These are phyloP conservation scores for Globisporangium cylindrosporum DNA, from an alignment of 352 stramenopile genomes.

Conservation along the genomic window DNA sequence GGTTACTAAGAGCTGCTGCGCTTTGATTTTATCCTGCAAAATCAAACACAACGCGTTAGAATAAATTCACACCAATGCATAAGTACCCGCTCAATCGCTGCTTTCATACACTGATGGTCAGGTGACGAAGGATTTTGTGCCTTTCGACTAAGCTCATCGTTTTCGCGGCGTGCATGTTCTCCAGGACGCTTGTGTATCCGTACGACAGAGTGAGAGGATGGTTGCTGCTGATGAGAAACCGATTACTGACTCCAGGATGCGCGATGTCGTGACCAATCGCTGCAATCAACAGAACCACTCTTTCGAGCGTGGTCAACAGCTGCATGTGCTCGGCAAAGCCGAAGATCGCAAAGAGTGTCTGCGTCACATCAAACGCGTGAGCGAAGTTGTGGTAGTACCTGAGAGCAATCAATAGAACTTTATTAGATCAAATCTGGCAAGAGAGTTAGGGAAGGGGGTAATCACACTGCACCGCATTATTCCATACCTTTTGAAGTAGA, in stretches of 20 bases:
- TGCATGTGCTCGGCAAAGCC: constrained; percentile 13
- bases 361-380: constrained; percentile 28
- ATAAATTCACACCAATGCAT: too few relatives aligned
- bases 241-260: constrained; percentile 29
- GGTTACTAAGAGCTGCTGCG: constrained; percentile 24
- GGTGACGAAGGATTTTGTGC: constrained; percentile 16
- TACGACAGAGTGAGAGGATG: constrained; percentile 21
- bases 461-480: background rate
- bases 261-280: constrained; percentile 29
- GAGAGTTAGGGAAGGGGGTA: background rate
- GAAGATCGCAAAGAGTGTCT: constrained; percentile 30
- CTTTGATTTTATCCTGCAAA: constrained; percentile 16
- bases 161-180: constrained; percentile 31
- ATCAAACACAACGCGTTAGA: background rate
- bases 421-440: background rate
- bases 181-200: constrained; percentile 20
- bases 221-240: constrained; percentile 20
- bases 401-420: background rate
- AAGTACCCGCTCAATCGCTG: background rate
- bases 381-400: constrained; percentile 33
- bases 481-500: constrained; percentile 16
- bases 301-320: constrained; percentile 19
- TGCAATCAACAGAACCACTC: constrained; percentile 22
- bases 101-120: constrained; percentile 12
- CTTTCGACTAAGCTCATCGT: constrained; percentile 20